Evolutionary conservation across 164 flowering plant species (phyloP).

Genomic region (grape (Vitis vinifera)): DNA sequence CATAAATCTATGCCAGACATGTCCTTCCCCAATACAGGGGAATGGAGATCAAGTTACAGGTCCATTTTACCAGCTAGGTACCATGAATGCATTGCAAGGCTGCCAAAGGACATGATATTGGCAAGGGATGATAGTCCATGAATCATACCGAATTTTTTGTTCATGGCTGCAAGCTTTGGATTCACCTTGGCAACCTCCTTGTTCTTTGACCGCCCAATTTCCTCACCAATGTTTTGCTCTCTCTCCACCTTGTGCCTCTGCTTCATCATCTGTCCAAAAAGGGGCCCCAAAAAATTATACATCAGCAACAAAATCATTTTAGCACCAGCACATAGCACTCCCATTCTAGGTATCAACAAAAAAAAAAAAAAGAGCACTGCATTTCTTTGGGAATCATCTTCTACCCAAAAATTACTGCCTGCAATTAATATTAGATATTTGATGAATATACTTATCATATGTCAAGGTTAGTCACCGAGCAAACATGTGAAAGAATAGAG

Average conservation of each 20-base stretch:
- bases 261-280: conserved; percentile 79
- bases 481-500: too few species aligned
- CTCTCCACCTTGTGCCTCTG: conserved; percentile 96
- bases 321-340: background rate
- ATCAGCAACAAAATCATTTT: background rate
- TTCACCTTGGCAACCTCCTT: conserved; percentile 70
- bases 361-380: background rate
- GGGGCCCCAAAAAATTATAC: background rate
- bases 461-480: too few species aligned
- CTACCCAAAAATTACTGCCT: background rate
- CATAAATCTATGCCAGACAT: background rate
- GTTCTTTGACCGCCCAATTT: conserved; percentile 92
- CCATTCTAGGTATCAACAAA: background rate
- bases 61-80: conserved; percentile 84
- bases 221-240: conserved; percentile 86
- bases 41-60: conserved; percentile 34
- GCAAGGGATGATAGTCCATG: conserved; percentile 96
- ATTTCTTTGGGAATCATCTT: background rate
- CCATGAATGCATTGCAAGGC: conserved; percentile 98
- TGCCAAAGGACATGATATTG: conserved; percentile 82
- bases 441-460: too few species aligned
- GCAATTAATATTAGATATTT: too few species aligned
- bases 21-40: background rate
- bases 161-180: conserved; percentile 92
- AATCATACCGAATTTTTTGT: conserved; percentile 99